Conservation (phyloP, 1,284 basidiomycete genomes). For the Cryptococcus sp. region DNA sequence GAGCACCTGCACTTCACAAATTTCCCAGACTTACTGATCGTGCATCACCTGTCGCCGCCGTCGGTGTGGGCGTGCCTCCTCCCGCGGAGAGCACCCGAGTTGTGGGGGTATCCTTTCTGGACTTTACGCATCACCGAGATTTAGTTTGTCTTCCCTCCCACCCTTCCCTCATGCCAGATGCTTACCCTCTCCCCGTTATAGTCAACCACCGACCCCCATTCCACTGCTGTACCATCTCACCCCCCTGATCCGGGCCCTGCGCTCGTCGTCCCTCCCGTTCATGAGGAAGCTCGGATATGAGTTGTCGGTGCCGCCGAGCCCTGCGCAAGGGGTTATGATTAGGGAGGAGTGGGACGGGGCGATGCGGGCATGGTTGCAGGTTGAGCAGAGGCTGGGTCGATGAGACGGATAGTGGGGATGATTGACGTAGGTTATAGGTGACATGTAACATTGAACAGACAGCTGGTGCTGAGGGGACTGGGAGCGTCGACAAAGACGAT, state of each 20-base stretch:
- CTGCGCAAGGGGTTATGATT: conserved; percentile 2
- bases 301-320: conserved; percentile 2
- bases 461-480: too few relatives aligned
- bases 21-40: conserved; percentile 35
- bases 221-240: conserved; percentile 18
- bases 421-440: neutral
- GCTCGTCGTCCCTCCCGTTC: conserved; percentile 16
- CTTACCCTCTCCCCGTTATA: neutral
- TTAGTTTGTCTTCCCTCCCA: conserved; percentile 22
- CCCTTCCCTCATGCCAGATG: neutral
- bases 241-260: conserved; percentile 9
- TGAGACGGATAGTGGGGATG: conserved; percentile 5
- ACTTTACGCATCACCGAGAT: conserved; percentile 39
- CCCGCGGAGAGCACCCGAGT: conserved; percentile 34
- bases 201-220: conserved; percentile 28
- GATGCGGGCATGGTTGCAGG: conserved; percentile 17
- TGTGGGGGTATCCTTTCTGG: conserved; percentile 42
- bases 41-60: conserved; percentile 28
- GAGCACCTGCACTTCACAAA: conserved; percentile 15
- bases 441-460: neutral
- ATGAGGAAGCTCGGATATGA: conserved; percentile 15
- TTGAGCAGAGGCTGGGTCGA: conserved; percentile 21
- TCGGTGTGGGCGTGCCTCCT: conserved; percentile 22
- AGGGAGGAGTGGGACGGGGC: conserved; percentile 23
- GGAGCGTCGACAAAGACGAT: neutral